Evolutionary conservation across 805 yeast genomes (phyloP), one percentile per base, ranked within the genome.

Genomic region (Candida vartiovaarae): DNA sequence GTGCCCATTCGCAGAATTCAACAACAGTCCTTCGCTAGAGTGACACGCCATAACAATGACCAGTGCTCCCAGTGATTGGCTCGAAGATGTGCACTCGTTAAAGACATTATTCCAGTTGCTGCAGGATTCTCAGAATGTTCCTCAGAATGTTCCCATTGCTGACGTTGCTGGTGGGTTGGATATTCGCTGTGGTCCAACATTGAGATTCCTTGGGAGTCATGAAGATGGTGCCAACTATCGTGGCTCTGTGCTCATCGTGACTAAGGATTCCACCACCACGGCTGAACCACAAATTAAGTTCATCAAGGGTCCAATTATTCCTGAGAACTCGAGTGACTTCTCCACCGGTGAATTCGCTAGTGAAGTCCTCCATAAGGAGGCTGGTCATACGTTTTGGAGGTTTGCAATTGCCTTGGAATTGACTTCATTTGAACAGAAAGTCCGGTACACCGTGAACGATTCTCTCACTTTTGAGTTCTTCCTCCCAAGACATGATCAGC

Each of bases 181-280:
- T 34, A 67, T 81, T 23, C 65, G 71, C 40, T 80, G 86, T 59
- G 98, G 98, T 2, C 98, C 98, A 0, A 67, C 82, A 29, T 63
- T 90, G 39, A 70, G 93, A 45, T 74, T 82, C 39, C 65, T 78
- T 46, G 89, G 83, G 6, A 76, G 83, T 38, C 64, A 70, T 36
- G 88, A 84, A 50, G 64, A 71, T 10, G 65, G 67, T 3, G 51
- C 60, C 27, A 66, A 74, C 36, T 90, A 88, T 66, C 63, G 89
- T 27, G 96, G 83, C 3, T 67, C 85, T 2, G 67, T 87, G 24
- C 51, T 87, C 61, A 59, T 90, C 27, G 89, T 89, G 3, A 66
- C 79, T 50, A 64, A 51, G 27, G 59, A 55, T 36, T 53, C 47
- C 9, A 23, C 25, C 64, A 65, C 61, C 38, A 61, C 39, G 44